phyloP scores from a whole-genome alignment of 306 rosid genomes.

The Begonia peltatifolia region DNA sequence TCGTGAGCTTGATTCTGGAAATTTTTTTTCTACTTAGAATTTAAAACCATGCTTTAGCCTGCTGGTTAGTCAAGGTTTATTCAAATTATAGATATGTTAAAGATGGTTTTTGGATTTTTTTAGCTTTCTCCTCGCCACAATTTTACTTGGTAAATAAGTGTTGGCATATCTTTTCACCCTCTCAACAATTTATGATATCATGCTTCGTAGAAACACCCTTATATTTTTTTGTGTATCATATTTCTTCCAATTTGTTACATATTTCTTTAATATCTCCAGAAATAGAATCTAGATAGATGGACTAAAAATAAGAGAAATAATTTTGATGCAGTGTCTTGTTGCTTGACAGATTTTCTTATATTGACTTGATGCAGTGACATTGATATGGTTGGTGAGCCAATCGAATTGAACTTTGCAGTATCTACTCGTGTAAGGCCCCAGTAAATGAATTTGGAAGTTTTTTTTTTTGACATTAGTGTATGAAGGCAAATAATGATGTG shows the following conservation, averaged over 20 bases:
- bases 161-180: no score
- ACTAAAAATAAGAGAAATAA: neutral
- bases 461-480: conserved; percentile 4
- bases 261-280: neutral
- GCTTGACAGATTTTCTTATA: conserved; percentile 11
- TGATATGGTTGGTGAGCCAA: conserved; percentile 31
- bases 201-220: neutral
- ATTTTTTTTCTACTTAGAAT: no score
- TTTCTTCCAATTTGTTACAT: neutral
- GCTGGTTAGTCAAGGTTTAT: no score
- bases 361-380: conserved; percentile 35
- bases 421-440: conserved; percentile 34
- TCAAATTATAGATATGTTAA: no score
- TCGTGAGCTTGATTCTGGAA: no score
- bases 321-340: conserved; percentile 6
- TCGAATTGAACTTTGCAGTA: conserved; percentile 33
- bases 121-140: no score
- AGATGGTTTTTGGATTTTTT: no score
- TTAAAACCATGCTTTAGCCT: no score
- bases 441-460: conserved; percentile 9
- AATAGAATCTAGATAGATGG: neutral
- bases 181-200: no score
- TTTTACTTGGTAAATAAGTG: no score
- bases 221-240: neutral
- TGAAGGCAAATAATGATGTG: conserved; percentile 1